phyloP scores from a whole-genome alignment of 257 asterid genomes.

The Solanum etuberosum region DNA sequence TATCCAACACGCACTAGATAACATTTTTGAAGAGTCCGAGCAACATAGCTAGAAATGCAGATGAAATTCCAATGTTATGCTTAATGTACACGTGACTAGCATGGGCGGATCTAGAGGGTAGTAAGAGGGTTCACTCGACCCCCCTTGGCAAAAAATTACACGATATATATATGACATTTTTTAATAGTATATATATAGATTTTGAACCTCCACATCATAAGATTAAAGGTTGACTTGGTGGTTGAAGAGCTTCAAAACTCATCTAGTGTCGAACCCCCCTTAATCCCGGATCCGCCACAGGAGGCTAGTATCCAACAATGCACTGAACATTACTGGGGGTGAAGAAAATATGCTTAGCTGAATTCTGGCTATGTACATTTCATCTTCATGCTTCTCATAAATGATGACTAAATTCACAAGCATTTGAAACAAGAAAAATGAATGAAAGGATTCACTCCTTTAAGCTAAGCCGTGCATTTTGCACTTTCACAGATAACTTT shows the following conservation, averaged over 20 bases:
- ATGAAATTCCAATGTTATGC: neutral
- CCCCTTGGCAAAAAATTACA: no score
- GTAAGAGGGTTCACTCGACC: no score
- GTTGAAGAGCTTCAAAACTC: neutral
- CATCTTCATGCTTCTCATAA: neutral
- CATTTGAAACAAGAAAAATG: neutral
- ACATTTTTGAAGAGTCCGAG: no score
- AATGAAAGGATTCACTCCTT: conserved; percentile 35
- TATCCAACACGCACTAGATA: neutral
- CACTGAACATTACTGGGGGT: neutral
- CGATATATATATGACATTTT: neutral
- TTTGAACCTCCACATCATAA: neutral
- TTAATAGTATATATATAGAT: no score
- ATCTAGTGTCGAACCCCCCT: neutral
- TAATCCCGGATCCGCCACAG: neutral
- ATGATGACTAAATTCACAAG: neutral
- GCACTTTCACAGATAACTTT: conserved; percentile 86
- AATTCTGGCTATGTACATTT: neutral
- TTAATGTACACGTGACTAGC: neutral
- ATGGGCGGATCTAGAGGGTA: no score
- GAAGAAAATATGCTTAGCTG: neutral
- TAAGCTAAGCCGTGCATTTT: conserved; percentile 75
- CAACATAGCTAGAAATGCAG: neutral
- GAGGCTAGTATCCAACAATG: neutral
- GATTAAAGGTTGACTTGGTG: accelerated